Base-by-base conservation (phyloP, 192 early-diverging fungal species). In the Phycomyces nitens region DNA sequence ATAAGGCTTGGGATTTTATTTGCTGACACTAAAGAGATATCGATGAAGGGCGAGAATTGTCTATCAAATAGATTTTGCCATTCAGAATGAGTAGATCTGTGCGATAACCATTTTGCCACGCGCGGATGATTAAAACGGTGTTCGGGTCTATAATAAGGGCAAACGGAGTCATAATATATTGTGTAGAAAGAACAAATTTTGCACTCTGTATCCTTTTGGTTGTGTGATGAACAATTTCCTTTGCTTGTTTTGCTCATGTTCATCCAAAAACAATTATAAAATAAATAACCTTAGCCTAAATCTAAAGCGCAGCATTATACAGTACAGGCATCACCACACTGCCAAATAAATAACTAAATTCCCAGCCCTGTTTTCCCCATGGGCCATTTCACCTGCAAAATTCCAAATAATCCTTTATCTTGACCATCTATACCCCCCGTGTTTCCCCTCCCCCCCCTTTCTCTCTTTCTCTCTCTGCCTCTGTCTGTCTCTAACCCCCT, bases 21-120 rank as follows among this genome's bases (percentile, higher is more conserved):
- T 47, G 44, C 44, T 47, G 44, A 47, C 18, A 47, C 44, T 47
- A 47, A 34, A 34, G 44, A 47, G 44, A 47, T 47, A 47, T 47
- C 44, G 44, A 47, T 47, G 44, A 47, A 47, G 44, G 44, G 44
- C 44, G 44, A 47, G 44, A 47, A 47, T 47, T 47, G 44, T 47
- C 44, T 47, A 47, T 47, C 44, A 47, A 47, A 47, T 47, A 47
- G 44, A 47, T 47, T 47, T 47, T 47, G 12, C 44, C 3, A 47
- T 47, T 47, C 15, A 47, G 18, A 47, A 47, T 47, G 44, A 47
- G 44, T 47, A 47, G 44, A 47, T 47, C 18, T 47, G 44, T 47
- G 44, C 44, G 44, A 47, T 47, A 47, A 47, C 44, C 44, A 47
- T 47, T n/a, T 47, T 47, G 44, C 44, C 44, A 47, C 18, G 44